Percentiles rank a stretch among this genome's conserved stretches.
These are phyloP conservation scores for Physaria fendleri DNA, from an alignment of 345 rosid species.

Conservation along the genomic window DNA sequence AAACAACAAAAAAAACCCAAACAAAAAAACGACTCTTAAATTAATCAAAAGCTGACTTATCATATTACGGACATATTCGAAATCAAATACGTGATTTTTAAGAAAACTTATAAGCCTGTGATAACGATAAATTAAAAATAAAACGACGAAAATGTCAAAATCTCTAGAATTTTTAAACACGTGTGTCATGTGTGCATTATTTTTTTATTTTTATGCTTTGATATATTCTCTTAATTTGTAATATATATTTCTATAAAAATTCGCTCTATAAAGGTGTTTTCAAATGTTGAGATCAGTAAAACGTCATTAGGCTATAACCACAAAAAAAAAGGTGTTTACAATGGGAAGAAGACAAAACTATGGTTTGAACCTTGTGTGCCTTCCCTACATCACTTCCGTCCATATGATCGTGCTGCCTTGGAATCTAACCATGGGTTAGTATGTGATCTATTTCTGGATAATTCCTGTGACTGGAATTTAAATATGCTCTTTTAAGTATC, in stretches of 20 bases:
- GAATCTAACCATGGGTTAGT: too few species aligned
- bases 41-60: conserved; percentile 10
- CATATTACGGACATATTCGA: background rate
- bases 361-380: too few species aligned
- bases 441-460: too few species aligned
- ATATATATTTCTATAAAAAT: background rate
- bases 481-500: too few species aligned
- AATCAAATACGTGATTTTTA: background rate
- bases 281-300: too few species aligned
- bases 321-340: too few species aligned
- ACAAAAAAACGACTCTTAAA: background rate
- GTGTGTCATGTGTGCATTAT: background rate
- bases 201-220: background rate
- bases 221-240: background rate
- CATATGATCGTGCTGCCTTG: too few species aligned
- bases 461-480: too few species aligned
- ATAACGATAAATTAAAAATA: background rate
- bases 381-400: too few species aligned
- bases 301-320: too few species aligned
- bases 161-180: background rate
- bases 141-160: background rate
- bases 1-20: background rate
- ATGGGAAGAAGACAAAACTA: too few species aligned
- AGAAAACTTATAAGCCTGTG: background rate
- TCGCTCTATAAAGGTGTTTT: background rate